A percentile compares a stretch with the other conserved stretches of the same genome.
These are phyloP conservation scores for Colletotrichum higginsianum DNA, from an alignment of 2,329 filamentous ascomycete genomes.

Conservation along the genomic window DNA sequence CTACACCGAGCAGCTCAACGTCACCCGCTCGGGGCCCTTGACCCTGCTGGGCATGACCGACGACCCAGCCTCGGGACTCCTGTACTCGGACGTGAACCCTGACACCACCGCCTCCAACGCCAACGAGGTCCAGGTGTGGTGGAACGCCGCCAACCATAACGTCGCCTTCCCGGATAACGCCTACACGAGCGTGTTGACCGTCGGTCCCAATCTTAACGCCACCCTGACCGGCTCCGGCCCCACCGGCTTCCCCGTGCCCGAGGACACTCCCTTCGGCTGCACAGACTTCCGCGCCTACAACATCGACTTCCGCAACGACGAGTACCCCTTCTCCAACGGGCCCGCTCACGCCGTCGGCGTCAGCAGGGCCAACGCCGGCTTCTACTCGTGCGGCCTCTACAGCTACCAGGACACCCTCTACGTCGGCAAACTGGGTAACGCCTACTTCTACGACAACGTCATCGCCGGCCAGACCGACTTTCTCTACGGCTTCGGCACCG, in stretches of 20 bases:
- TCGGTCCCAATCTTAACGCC: slow-evolving; percentile 75
- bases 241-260: slow-evolving; percentile 73
- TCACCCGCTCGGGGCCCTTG: slow-evolving; percentile 73
- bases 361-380: slow-evolving; percentile 75
- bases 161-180: slow-evolving; percentile 69
- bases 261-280: slow-evolving; percentile 74
- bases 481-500: slow-evolving; percentile 77
- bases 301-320: slow-evolving; percentile 75
- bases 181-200: slow-evolving; percentile 72
- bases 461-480: slow-evolving; percentile 79
- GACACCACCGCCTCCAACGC: slow-evolving; percentile 52
- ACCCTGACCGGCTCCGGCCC: slow-evolving; percentile 74
- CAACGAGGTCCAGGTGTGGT: slow-evolving; percentile 71
- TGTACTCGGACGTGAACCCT: slow-evolving; percentile 59
- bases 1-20: slow-evolving; percentile 76
- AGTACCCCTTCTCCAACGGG: slow-evolving; percentile 63
- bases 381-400: slow-evolving; percentile 77
- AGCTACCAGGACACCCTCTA: slow-evolving; percentile 77
- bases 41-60: slow-evolving; percentile 73
- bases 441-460: slow-evolving; percentile 73
- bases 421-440: slow-evolving; percentile 62
- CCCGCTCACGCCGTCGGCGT: slow-evolving; percentile 74
- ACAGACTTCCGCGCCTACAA: slow-evolving; percentile 77
- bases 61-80: slow-evolving; percentile 50
- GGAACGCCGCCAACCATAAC: slow-evolving; percentile 69